Evolutionary conservation across 495 filamentous ascomycete species (phyloP).

Genomic region (Alectoria sarmentosa): DNA sequence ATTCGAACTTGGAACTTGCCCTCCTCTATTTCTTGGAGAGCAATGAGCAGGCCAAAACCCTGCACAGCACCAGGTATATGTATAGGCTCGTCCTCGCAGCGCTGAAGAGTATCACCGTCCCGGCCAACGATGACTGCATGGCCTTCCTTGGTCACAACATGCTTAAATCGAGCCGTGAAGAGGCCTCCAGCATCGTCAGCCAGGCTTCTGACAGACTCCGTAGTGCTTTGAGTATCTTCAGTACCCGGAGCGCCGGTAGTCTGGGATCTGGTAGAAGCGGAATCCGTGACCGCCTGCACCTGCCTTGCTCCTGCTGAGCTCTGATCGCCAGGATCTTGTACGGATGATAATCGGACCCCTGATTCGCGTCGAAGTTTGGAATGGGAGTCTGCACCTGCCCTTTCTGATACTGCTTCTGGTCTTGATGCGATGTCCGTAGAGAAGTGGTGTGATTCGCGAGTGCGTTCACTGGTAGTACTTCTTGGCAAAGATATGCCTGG

Average conservation of each 20-base stretch:
- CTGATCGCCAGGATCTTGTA: not conserved
- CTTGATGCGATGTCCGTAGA: slow-evolving; percentile 18
- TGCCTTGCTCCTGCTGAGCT: slow-evolving; percentile 11
- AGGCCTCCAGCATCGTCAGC: slow-evolving; percentile 34
- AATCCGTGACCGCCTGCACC: slow-evolving; percentile 22
- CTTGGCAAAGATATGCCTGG: slow-evolving; percentile 23
- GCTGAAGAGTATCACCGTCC: slow-evolving; percentile 58
- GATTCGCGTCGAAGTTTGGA: slow-evolving; percentile 12
- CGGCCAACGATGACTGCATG: slow-evolving; percentile 83
- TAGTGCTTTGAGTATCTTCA: not conserved
- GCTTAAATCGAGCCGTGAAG: slow-evolving; percentile 69
- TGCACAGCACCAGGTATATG: slow-evolving; percentile 90
- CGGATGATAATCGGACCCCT: not conserved
- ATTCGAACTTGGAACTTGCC: slow-evolving; percentile 64
- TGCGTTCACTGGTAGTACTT: slow-evolving; percentile 18
- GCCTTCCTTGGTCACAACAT: slow-evolving; percentile 69
- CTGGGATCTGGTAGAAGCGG: slow-evolving; percentile 14
- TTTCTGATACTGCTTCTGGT: slow-evolving; percentile 9
- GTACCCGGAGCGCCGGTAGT: too few relatives aligned
- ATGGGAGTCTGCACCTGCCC: not conserved
- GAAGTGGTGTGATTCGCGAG: slow-evolving; percentile 5
- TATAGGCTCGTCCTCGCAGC: slow-evolving; percentile 84
- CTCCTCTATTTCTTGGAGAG: slow-evolving; percentile 62
- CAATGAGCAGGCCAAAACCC: slow-evolving; percentile 72
- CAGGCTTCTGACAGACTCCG: slow-evolving; percentile 19